Percentiles rank a stretch among this genome's conserved stretches.
These are phyloP conservation scores for Talaromyces sp. DNA, from an alignment of 2,329 filamentous ascomycete species.

Conservation along the genomic window DNA sequence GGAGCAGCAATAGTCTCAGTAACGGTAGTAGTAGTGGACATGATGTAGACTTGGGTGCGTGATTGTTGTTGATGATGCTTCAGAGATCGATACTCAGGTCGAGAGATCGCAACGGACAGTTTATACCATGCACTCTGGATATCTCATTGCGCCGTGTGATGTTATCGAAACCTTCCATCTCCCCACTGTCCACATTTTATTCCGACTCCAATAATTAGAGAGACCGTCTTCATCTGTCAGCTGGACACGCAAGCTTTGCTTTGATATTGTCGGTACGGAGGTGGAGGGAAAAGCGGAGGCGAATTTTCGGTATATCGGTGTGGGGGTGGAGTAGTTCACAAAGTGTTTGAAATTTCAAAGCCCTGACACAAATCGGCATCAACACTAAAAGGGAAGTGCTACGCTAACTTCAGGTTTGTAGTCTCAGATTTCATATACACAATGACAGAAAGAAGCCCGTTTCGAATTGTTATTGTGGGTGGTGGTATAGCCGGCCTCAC, in stretches of 20 bases:
- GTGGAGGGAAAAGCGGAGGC: background rate
- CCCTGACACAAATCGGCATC: background rate
- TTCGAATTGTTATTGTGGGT: background rate
- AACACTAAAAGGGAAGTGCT: background rate
- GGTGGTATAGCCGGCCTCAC: background rate
- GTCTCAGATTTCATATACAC: background rate
- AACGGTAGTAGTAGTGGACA: background rate
- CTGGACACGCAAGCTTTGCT: background rate
- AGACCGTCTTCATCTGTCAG: background rate
- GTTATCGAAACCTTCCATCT: background rate
- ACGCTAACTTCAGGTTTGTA: background rate
- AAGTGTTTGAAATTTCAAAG: background rate
- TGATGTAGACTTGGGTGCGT: background rate
- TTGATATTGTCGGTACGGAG: background rate
- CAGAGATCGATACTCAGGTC: background rate
- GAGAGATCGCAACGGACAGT: background rate
- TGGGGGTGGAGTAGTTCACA: background rate
- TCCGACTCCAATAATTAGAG: background rate
- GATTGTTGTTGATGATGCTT: background rate
- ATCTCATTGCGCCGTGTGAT: background rate
- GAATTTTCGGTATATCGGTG: background rate
- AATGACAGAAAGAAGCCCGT: background rate
- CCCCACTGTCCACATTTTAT: slow-evolving; percentile 26
- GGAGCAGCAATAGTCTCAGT: background rate
- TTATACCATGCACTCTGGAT: background rate